phyloP scores from a whole-genome alignment of 2,329 filamentous ascomycete genomes.

The Aspergillus sp. region DNA sequence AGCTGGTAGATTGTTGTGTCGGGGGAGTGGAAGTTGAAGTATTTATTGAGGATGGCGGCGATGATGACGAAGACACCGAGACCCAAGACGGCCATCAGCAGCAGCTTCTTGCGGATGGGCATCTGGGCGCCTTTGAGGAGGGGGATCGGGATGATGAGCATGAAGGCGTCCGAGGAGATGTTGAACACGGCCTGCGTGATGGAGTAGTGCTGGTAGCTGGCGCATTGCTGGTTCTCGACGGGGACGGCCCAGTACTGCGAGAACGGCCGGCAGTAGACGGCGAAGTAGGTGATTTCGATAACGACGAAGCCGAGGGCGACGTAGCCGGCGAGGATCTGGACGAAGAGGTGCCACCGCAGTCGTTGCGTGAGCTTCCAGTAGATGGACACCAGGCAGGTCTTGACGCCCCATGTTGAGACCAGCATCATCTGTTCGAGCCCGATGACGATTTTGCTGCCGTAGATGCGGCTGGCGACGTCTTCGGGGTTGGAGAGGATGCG shows the following conservation, averaged over 20 bases:
- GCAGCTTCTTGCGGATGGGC: slow-evolving; percentile 33
- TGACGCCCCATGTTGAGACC: slow-evolving; percentile 8
- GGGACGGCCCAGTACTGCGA: slow-evolving; percentile 52
- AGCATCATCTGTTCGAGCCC: slow-evolving; percentile 10
- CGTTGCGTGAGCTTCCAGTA: slow-evolving; percentile 9
- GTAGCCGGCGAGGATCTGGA: slow-evolving; percentile 31
- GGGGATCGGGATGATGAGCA: slow-evolving; percentile 41
- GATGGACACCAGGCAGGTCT: slow-evolving; percentile 4
- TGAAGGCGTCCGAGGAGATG: slow-evolving; percentile 41
- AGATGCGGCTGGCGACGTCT: not conserved
- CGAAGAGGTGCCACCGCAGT: slow-evolving; percentile 1
- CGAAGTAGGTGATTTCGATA: slow-evolving; percentile 51
- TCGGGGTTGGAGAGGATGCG: not conserved
- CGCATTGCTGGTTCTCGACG: slow-evolving; percentile 38
- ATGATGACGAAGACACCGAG: slow-evolving; percentile 37
- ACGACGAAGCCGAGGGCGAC: slow-evolving; percentile 45
- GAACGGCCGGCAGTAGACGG: slow-evolving; percentile 52
- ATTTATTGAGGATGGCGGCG: slow-evolving; percentile 49
- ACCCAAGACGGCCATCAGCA: slow-evolving; percentile 37
- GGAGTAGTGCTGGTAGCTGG: slow-evolving; percentile 42
- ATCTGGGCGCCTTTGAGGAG: slow-evolving; percentile 37
- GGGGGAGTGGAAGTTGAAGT: slow-evolving; percentile 41
- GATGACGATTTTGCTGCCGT: slow-evolving; percentile 11
- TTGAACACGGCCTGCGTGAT: slow-evolving; percentile 48
- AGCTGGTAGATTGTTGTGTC: slow-evolving; percentile 40